Base-by-base conservation (phyloP, 345 rosid genomes). In the Odontarrhena argentea region DNA sequence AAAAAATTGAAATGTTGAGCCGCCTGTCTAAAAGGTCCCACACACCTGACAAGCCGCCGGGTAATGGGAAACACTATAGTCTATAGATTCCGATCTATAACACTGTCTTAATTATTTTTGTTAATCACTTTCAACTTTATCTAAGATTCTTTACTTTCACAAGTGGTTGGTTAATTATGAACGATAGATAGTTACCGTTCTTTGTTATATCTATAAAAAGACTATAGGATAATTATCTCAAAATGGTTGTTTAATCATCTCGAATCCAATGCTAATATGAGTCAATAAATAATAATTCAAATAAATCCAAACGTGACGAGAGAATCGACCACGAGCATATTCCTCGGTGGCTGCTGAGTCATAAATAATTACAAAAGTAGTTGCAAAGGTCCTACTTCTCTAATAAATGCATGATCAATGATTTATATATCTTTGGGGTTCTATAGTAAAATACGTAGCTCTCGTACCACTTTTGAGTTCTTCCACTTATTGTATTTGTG, bases 21-120 rank as follows among this genome's bases (percentile, higher is more conserved):
- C 58, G 49, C 68, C 13, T 26, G 48, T 24, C 68, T 48, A 8
- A n/a, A 0, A 5, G 68, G 57, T 26, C 36, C 44, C 35, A 24
- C 35, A 48, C 45, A 63, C 46, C 68, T 63, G 22, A 52, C 37
- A 49, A 37, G 56, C 70, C 70, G 54, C 62, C 62, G 53, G 62
- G 62, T 34, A 45, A 7, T 60, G 53, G 25, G 53, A 28, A 44
- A 14, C 45, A 62, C 30, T 3, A 62, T 50, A n/a, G n/a, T n/a
- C n/a, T n/a, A 32, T 15, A 3, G 41, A 18, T 43, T 22, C 36
- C 36, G 36, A 32, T 32, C 36, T 32, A 32, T 32, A 32, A 32
- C 6, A 3, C 35, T 32, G 1, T 2, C 3, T 32, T 6, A 1
- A 34, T 15, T 14, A 14, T 6, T 14, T 18, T 22, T 35, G 34